Percentiles rank a stretch among this genome's conserved stretches.
Evolutionary conservation across 2,329 filamentous ascomycete genomes (phyloP).

Genomic region (Phialophora verrucosa): DNA sequence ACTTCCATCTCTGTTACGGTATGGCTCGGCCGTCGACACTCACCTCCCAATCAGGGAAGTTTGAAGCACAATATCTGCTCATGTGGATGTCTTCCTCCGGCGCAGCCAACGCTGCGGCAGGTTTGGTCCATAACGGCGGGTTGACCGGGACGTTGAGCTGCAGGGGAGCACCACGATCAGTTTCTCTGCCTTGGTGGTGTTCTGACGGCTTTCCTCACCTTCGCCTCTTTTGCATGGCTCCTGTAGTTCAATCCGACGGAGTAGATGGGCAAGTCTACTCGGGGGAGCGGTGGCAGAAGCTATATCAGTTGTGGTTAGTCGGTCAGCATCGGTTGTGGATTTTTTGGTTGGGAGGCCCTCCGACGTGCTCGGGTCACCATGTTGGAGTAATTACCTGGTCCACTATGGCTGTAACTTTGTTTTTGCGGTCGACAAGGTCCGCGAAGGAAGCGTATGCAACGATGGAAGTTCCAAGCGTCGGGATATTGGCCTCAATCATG

Average conservation of each 20-base stretch:
- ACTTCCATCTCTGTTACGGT: background rate
- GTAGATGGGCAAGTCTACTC: constrained; percentile 4
- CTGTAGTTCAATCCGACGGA: constrained; percentile 24
- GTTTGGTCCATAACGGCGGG: constrained; percentile 45
- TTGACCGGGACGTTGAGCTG: constrained; percentile 16
- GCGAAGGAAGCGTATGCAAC: constrained; percentile 7
- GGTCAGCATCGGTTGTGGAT: background rate
- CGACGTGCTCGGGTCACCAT: background rate
- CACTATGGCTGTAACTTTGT: background rate
- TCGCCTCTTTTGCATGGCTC: constrained; percentile 23
- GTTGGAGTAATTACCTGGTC: background rate
- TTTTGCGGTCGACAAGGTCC: background rate
- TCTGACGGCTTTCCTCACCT: background rate
- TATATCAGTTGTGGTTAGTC: background rate
- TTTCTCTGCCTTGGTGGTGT: too few relatives aligned
- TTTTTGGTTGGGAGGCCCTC: background rate
- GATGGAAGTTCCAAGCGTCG: constrained; percentile 2
- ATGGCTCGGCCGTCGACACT: background rate
- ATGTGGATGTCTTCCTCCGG: constrained; percentile 41
- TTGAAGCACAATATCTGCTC: constrained; percentile 15
- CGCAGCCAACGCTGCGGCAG: constrained; percentile 44
- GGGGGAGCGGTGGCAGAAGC: constrained; percentile 3
- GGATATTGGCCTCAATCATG: background rate
- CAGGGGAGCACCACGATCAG: background rate
- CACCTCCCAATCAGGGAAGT: constrained; percentile 20